Conservation (phyloP, 23 red algal species). For the Gracilaria domingensis region DNA sequence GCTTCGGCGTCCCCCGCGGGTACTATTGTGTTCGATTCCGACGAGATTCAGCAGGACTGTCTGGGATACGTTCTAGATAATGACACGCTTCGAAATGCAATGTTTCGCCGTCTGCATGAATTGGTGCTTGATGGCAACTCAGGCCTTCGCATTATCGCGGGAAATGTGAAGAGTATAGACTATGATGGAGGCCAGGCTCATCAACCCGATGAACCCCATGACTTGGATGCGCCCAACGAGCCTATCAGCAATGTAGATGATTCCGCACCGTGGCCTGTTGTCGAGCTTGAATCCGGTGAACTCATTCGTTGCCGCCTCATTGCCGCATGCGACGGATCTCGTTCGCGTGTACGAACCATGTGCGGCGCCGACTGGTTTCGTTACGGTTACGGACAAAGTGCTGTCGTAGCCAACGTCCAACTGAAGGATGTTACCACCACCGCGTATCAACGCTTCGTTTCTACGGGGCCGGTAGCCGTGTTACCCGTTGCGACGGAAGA, state of each 20-base stretch:
- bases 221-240: background rate
- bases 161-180: constrained; percentile 34
- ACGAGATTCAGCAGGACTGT: constrained; percentile 35
- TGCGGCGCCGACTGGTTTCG: constrained; percentile 67
- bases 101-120: constrained; percentile 52
- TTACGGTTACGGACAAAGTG: constrained; percentile 74
- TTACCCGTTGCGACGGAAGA: constrained; percentile 78
- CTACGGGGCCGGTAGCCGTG: constrained; percentile 89
- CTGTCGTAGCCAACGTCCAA: constrained; percentile 86
- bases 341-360: constrained; percentile 72
- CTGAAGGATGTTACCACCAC: constrained; percentile 39
- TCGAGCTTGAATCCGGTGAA: constrained; percentile 56
- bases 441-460: constrained; percentile 91
- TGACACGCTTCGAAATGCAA: constrained; percentile 60
- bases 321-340: constrained; percentile 82
- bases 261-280: constrained; percentile 55
- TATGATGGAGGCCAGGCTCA: background rate
- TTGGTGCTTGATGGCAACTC: constrained; percentile 14
- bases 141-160: constrained; percentile 20
- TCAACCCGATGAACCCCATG: background rate
- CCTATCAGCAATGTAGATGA: background rate
- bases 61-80: constrained; percentile 82
- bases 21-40: constrained; percentile 59
- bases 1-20: constrained; percentile 12
- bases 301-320: constrained; percentile 75